Evolutionary conservation across 495 filamentous ascomycete species (phyloP), one percentile per base, ranked within the genome.

Genomic region (Chaetomium tenue): DNA sequence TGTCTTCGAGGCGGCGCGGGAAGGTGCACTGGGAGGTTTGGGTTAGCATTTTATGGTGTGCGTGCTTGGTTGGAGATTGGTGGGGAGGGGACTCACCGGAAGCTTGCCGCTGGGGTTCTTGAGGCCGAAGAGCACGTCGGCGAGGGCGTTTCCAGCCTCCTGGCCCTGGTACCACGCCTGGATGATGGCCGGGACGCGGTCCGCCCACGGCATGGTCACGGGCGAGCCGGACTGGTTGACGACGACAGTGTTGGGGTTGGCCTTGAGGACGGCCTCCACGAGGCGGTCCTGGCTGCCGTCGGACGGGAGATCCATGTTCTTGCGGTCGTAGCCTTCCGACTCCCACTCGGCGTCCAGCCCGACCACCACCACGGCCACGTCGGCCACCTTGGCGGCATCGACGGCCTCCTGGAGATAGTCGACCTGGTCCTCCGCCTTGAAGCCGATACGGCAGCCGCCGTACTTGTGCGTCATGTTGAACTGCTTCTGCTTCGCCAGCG

Each of bases 271-370:
- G 16, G 84, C 85, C 51, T 84, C 80, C 68, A 94, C 85, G 28
- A 96, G 79, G 30, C 87, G 83, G 70, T 96, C 90, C 71, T 88
- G 90, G 69, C 84, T 87, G 1, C 88, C 88, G 61, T 83, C 79
- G 33, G 73, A 76, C 6, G 91, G 91, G 12, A 95, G 82, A 66
- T 91, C 87, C 90, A 94, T 93, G 59, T 85, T 86, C 60, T 88
- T 82, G n/a, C 91, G 84, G 73, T 95, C 91, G 65, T 91, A 88
- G 25, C 92, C 92, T 63, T 95, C 92, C 20, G 88, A 91, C 72
- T 95, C 91, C 91, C 91, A 95, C 71, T 96, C 92, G 50, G 82
- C 84, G 69, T 91, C 90, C 16, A 95, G 80, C 3, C 92, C 92
- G 23, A 91, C 89, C 68, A 91, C 86, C 12, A 95, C 80, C 55